Evolutionary conservation across 345 rosid species (phyloP).

Genomic region (Boechera divaricarpa): DNA sequence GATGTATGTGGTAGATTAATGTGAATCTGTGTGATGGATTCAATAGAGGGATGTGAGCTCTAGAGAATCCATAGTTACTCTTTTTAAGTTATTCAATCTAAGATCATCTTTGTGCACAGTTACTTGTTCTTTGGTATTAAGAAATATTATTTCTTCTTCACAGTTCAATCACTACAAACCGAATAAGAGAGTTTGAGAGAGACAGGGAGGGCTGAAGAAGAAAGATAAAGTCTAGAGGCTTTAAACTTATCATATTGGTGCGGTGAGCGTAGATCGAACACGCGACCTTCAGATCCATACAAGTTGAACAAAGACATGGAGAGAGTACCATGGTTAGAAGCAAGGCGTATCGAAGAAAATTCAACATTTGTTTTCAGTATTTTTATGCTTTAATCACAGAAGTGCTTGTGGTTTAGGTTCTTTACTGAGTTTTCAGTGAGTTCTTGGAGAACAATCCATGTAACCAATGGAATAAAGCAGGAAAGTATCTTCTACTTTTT

Average conservation of each 20-base stretch:
- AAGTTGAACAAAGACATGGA: conserved; percentile 20
- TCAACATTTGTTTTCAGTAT: conserved; percentile 13
- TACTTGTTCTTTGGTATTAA: too few species aligned
- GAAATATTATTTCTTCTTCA: too few species aligned
- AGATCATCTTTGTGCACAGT: too few species aligned
- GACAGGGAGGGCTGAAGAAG: too few species aligned
- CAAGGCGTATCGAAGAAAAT: conserved; percentile 19
- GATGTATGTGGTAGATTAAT: too few species aligned
- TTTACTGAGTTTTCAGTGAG: conserved; percentile 26
- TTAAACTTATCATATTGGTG: conserved; percentile 16
- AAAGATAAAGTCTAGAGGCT: too few species aligned
- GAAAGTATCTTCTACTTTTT: not conserved
- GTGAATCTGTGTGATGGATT: too few species aligned
- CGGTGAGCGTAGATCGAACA: conserved; percentile 79
- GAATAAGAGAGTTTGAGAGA: too few species aligned
- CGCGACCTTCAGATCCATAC: conserved; percentile 66
- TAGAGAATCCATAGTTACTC: too few species aligned
- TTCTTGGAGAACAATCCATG: conserved; percentile 13
- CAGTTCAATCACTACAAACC: too few species aligned
- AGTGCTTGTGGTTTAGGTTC: not conserved
- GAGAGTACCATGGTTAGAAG: conserved; percentile 18
- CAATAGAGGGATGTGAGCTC: too few species aligned
- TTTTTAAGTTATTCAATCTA: too few species aligned
- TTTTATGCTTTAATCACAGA: not conserved
- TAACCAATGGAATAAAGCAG: conserved; percentile 27